Evolutionary conservation across 83 land plant species (phyloP).

Genomic region (Isoetes engelmannii): DNA sequence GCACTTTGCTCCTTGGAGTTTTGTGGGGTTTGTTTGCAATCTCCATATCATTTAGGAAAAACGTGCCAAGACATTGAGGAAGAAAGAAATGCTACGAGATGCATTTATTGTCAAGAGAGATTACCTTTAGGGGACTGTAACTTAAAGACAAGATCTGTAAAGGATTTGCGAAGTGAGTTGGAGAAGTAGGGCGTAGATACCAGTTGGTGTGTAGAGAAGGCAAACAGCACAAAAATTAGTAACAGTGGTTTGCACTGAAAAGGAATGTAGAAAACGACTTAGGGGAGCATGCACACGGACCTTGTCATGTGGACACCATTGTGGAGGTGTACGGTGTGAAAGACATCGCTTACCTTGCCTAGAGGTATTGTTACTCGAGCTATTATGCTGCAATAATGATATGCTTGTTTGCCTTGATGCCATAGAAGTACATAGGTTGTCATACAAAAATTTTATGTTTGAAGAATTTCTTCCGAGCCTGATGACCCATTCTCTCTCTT

Average conservation of each 20-base stretch:
- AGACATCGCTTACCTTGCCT: slow-evolving; percentile 32
- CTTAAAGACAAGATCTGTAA: slow-evolving; percentile 19
- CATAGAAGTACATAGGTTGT: too few species aligned
- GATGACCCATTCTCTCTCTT: too few species aligned
- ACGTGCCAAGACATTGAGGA: slow-evolving; percentile 30
- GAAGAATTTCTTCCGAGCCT: too few species aligned
- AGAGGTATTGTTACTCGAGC: slow-evolving; percentile 18
- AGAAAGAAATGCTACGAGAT: slow-evolving; percentile 19
- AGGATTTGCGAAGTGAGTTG: slow-evolving; percentile 21
- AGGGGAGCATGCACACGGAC: slow-evolving; percentile 32
- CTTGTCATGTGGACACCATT: slow-evolving; percentile 30
- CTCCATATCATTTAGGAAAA: slow-evolving; percentile 33
- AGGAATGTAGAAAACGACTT: slow-evolving; percentile 22
- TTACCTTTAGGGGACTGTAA: not conserved
- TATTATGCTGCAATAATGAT: not conserved
- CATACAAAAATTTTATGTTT: too few species aligned
- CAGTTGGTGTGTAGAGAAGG: slow-evolving; percentile 33
- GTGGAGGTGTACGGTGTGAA: slow-evolving; percentile 39
- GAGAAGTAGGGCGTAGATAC: slow-evolving; percentile 25
- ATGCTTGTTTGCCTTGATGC: not conserved
- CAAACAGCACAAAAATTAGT: slow-evolving; percentile 14
- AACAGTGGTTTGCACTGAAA: slow-evolving; percentile 18
- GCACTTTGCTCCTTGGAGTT: slow-evolving; percentile 23
- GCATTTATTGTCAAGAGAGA: slow-evolving; percentile 23
- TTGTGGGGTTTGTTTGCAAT: slow-evolving; percentile 29